Percentiles rank a stretch among this genome's conserved stretches.
These are phyloP conservation scores for Setaria viridis DNA, from an alignment of 202 grass and related monocot species.

Conservation along the genomic window DNA sequence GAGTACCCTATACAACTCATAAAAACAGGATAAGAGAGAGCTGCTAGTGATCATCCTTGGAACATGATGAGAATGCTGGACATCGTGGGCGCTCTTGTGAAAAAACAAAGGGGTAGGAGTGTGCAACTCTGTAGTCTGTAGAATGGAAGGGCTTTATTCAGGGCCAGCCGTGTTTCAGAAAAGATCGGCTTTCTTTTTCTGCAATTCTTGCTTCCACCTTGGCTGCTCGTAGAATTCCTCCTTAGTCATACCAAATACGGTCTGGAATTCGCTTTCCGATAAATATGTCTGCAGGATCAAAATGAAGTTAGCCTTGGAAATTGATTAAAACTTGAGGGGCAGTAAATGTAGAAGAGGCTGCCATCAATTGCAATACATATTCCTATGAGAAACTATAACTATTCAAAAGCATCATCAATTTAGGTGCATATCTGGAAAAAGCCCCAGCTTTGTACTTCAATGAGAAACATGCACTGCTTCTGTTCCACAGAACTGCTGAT, in stretches of 20 bases:
- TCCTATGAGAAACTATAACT: not conserved
- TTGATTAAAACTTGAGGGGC: not conserved
- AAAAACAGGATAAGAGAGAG: conserved; percentile 37
- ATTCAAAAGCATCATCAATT: not conserved
- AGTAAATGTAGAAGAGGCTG: not conserved
- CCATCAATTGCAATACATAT: not conserved
- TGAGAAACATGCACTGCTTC: too few relatives aligned
- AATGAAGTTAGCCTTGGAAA: conserved; percentile 32
- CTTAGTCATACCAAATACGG: conserved; percentile 65
- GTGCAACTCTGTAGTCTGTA: conserved; percentile 34
- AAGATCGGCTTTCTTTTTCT: conserved; percentile 89
- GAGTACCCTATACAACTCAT: conserved; percentile 56
- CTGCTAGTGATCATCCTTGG: conserved; percentile 24
- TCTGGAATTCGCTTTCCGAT: conserved; percentile 76
- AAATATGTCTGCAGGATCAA: conserved; percentile 82
- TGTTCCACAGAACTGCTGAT: too few relatives aligned
- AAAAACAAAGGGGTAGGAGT: conserved; percentile 39
- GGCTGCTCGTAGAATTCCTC: conserved; percentile 78
- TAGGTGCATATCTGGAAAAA: not conserved
- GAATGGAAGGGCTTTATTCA: conserved; percentile 21
- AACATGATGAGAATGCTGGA: conserved; percentile 39
- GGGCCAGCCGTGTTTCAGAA: conserved; percentile 53
- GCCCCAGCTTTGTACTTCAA: not conserved
- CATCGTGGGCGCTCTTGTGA: conserved; percentile 34
- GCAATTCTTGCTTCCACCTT: conserved; percentile 90